Percentiles rank a stretch among this genome's conserved stretches.
phyloP scores from a whole-genome alignment of 257 asterid species.

The Penstemon barbatus region DNA sequence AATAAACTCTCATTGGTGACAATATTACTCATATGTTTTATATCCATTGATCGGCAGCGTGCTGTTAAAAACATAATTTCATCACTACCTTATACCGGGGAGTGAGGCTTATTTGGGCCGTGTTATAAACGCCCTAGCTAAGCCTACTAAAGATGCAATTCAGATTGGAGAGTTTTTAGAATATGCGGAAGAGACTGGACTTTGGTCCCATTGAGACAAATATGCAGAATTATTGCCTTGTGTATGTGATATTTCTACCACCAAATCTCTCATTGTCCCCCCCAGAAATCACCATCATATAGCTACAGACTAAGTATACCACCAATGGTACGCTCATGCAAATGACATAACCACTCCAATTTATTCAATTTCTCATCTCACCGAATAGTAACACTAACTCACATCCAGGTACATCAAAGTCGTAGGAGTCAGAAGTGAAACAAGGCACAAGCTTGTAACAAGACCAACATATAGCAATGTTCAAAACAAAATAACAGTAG shows the following conservation, averaged over 20 bases:
- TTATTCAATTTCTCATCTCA: slow-evolving; percentile 10
- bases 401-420: slow-evolving; percentile 22
- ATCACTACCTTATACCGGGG: no score
- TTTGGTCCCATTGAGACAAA: slow-evolving; percentile 8
- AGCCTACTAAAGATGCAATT: neutral
- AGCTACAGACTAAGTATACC: slow-evolving; percentile 14
- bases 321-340: neutral
- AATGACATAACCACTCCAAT: slow-evolving; percentile 15
- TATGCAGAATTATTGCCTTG: neutral
- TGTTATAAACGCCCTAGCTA: no score
- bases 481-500: slow-evolving; percentile 20
- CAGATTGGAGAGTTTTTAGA: slow-evolving; percentile 4
- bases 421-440: slow-evolving; percentile 2
- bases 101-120: no score
- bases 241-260: slow-evolving; percentile 1
- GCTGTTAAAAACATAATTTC: neutral
- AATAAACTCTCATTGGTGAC: neutral
- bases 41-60: neutral
- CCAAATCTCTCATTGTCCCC: slow-evolving; percentile 15
- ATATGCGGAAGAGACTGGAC: neutral
- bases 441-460: slow-evolving; percentile 9
- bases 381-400: slow-evolving; percentile 6
- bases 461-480: slow-evolving; percentile 17
- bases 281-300: slow-evolving; percentile 20
- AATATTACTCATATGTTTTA: slow-evolving; percentile 9